Conservation (phyloP, 192 early-diverging fungal genomes). For the Fimicolochytrium jonesii region DNA sequence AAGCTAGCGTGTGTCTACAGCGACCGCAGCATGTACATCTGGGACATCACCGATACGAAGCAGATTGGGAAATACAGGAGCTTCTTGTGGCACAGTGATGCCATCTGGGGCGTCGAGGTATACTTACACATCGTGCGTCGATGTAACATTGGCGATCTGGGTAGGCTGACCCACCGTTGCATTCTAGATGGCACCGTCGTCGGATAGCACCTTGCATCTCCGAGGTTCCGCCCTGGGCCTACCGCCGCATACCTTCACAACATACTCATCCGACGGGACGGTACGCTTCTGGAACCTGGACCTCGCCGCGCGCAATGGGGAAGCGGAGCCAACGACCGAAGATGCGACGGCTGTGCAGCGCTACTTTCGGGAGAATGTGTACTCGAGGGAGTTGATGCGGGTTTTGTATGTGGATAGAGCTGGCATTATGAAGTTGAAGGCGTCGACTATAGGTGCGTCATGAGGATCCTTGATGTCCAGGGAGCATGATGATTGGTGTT, state of each 20-base stretch:
- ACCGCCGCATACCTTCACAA: conserved; percentile 62
- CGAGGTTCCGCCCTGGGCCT: too few species aligned
- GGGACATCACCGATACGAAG: conserved; percentile 60
- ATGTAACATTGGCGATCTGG: too few species aligned
- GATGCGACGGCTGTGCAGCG: too few species aligned
- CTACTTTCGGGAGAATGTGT: conserved; percentile 51
- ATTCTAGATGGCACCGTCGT: too few species aligned
- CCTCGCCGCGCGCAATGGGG: too few species aligned
- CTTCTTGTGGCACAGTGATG: conserved; percentile 68
- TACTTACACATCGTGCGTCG: too few species aligned
- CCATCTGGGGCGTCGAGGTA: conserved; percentile 84
- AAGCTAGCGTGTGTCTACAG: conserved; percentile 63
- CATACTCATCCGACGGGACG: conserved; percentile 73
- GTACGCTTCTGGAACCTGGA: conserved; percentile 78
- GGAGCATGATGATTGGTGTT: too few species aligned
- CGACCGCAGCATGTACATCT: conserved; percentile 69
- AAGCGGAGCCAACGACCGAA: too few species aligned
- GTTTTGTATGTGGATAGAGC: conserved; percentile 55
- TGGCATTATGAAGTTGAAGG: conserved; percentile 33
- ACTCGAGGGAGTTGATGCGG: conserved; percentile 55
- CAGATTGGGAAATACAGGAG: conserved; percentile 54
- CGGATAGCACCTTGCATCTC: not conserved
- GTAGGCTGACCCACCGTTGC: too few species aligned
- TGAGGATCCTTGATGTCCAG: too few species aligned
- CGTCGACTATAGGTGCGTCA: not conserved